phyloP scores from a whole-genome alignment of 306 rosid genomes.

The Macrotyloma uniflorum region DNA sequence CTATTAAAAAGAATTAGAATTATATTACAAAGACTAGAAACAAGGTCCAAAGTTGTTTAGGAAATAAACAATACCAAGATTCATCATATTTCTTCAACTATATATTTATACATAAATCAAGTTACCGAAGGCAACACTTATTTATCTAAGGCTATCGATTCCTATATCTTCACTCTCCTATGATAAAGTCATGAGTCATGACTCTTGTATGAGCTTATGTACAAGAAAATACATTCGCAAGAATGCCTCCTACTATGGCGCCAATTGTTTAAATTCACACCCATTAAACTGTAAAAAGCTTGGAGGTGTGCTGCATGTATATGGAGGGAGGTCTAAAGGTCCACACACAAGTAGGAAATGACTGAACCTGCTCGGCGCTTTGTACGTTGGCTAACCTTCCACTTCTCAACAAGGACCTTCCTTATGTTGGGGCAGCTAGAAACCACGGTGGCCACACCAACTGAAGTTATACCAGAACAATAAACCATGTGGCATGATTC shows the following conservation, averaged over 20 bases:
- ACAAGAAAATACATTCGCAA: conserved; percentile 24
- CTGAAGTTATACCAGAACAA: conserved; percentile 78
- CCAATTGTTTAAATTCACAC: conserved; percentile 15
- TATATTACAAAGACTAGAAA: neutral
- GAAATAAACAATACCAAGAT: conserved; percentile 3
- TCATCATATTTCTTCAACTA: neutral
- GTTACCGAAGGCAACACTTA: conserved; percentile 11
- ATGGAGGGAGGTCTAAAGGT: conserved; percentile 50
- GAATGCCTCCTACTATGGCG: conserved; percentile 20
- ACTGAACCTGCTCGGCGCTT: conserved; percentile 82
- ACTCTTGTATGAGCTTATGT: conserved; percentile 12
- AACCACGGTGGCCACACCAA: conserved; percentile 86
- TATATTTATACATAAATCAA: conserved; percentile 5
- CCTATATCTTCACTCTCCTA: conserved; percentile 30
- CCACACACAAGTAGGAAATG: conserved; percentile 81
- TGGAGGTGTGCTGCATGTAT: conserved; percentile 24
- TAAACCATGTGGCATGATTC: conserved; percentile 94
- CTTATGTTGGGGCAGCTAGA: conserved; percentile 82
- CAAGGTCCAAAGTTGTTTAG: neutral
- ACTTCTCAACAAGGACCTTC: conserved; percentile 92
- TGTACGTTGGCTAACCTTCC: conserved; percentile 93
- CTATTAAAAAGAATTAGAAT: no score
- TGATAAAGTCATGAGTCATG: neutral
- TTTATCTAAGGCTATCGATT: conserved; percentile 26
- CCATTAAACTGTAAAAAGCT: neutral